phyloP scores from a whole-genome alignment of 225 moss, liverwort and hornwort species.

The Marchantia paleacea region DNA sequence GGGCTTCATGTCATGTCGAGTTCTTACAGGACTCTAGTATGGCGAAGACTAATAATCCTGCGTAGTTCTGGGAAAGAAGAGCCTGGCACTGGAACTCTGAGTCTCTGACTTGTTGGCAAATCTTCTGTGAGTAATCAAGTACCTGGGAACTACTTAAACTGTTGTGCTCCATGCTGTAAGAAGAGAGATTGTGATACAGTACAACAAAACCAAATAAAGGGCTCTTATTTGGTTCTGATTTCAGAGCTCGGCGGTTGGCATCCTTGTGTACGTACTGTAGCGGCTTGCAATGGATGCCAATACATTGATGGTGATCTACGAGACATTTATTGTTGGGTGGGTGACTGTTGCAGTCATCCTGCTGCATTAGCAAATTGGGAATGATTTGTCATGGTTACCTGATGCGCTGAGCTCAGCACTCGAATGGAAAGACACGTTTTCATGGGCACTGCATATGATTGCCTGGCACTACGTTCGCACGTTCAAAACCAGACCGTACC shows the following conservation, averaged over 20 bases:
- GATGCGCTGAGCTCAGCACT: background rate
- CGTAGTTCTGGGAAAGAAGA: no score
- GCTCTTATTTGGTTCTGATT: background rate
- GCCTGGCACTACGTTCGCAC: background rate
- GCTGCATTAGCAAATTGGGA: background rate
- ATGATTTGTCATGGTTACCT: background rate
- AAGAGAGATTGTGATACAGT: background rate
- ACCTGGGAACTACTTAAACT: background rate
- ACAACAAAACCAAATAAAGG: background rate
- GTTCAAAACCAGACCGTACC: background rate
- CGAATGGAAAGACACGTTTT: background rate
- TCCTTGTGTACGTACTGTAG: background rate
- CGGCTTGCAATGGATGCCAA: background rate
- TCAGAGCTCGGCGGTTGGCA: conserved; percentile 8
- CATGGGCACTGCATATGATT: background rate
- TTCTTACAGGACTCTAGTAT: no score
- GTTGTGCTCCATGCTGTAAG: background rate
- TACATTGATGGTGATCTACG: background rate
- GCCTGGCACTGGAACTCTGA: no score
- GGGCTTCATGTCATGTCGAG: no score
- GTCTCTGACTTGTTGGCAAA: no score
- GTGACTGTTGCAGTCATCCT: no score
- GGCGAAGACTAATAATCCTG: no score
- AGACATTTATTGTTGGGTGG: background rate
- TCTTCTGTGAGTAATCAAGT: background rate